Conservation (phyloP, 805 yeast genomes). For the Candida patagonica region DNA sequence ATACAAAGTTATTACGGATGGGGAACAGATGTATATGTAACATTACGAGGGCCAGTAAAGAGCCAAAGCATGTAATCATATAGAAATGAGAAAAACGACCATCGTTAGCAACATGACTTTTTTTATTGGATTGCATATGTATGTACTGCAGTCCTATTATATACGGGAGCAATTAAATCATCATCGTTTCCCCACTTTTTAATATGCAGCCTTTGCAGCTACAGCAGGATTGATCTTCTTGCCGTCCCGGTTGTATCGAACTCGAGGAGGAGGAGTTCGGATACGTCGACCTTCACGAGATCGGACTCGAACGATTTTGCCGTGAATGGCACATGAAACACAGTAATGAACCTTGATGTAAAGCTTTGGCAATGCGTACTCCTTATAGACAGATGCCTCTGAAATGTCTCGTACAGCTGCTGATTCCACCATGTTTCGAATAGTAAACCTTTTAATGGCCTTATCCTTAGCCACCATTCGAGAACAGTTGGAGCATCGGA, state of each 20-base stretch:
- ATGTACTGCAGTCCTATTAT: no score
- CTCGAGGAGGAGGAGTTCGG: conserved; percentile 99
- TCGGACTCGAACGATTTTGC: conserved; percentile 99
- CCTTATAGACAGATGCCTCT: conserved; percentile 98
- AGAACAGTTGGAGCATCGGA: conserved; percentile 99
- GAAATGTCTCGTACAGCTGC: conserved; percentile 99
- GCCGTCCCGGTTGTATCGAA: conserved; percentile 88
- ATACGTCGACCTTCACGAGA: conserved; percentile 97
- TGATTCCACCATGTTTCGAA: conserved; percentile 99
- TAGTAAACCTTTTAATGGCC: conserved; percentile 99
- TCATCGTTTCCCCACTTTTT: conserved; percentile 8
- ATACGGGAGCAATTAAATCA: no score
- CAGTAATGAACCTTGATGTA: conserved; percentile 99
- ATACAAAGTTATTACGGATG: conserved; percentile 64
- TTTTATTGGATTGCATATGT: background rate
- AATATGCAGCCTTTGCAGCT: conserved; percentile 88
- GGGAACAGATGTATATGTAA: conserved; percentile 70
- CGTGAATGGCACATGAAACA: conserved; percentile 99
- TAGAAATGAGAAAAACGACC: background rate
- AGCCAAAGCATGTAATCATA: background rate
- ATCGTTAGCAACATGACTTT: background rate
- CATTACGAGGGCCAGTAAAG: conserved; percentile 16
- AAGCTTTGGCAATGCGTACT: conserved; percentile 98
- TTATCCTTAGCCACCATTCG: conserved; percentile 99
- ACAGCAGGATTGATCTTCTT: conserved; percentile 95